Conservation (phyloP, 202 grass and related monocot species). For the Schoenoplectus tabernaemontani region DNA sequence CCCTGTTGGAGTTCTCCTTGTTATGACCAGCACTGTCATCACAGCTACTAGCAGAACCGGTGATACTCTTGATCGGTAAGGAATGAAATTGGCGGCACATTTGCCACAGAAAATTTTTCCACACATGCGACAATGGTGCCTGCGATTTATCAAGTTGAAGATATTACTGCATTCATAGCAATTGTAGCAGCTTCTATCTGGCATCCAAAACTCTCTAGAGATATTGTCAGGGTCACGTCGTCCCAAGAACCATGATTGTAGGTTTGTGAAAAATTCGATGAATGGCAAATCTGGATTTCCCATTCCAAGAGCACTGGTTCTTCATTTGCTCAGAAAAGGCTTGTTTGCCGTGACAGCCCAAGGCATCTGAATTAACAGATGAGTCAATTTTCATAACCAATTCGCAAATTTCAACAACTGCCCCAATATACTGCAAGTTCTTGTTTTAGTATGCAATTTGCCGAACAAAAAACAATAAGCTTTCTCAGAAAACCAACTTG, state of each 20-base stretch:
- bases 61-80: constrained; percentile 17
- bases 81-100: constrained; percentile 69
- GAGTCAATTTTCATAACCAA: background rate
- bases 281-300: constrained; percentile 51
- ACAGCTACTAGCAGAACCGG: constrained; percentile 14
- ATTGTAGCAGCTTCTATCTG: constrained; percentile 72
- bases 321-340: constrained; percentile 8
- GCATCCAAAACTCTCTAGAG: constrained; percentile 96
- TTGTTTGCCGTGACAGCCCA: background rate
- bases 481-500: background rate
- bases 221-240: constrained; percentile 65
- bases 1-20: constrained; percentile 40
- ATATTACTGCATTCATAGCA: constrained; percentile 80
- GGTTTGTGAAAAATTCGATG: constrained; percentile 52
- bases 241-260: constrained; percentile 64
- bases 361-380: background rate
- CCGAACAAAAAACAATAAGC: background rate
- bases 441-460: background rate
- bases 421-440: background rate
- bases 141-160: constrained; percentile 85
- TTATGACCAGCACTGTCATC: constrained; percentile 27
- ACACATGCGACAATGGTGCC: constrained; percentile 90
- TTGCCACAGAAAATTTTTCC: constrained; percentile 91
- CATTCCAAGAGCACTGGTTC: constrained; percentile 27
- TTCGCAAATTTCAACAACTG: background rate